Evolutionary conservation across 2,329 filamentous ascomycete genomes (phyloP).

Genomic region (Dothistroma septosporum): DNA sequence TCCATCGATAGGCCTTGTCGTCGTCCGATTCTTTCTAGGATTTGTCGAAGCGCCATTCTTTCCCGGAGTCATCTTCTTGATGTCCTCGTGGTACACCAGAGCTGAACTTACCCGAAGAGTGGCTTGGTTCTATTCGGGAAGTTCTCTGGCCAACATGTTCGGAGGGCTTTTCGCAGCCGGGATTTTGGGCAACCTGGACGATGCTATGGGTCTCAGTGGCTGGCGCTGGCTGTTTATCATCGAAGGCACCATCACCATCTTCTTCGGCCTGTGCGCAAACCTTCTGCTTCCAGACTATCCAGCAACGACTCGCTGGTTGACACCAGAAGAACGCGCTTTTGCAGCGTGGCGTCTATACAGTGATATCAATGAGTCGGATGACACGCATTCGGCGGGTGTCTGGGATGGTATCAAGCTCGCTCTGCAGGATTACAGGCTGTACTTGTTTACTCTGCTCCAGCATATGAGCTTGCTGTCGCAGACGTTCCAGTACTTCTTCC

Average conservation of each 20-base stretch:
- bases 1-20: slow-evolving; percentile 38
- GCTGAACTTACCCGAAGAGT: slow-evolving; percentile 36
- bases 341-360: slow-evolving; percentile 51
- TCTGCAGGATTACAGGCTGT: slow-evolving; percentile 49
- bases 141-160: slow-evolving; percentile 33
- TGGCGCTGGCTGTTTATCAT: slow-evolving; percentile 43
- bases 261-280: slow-evolving; percentile 25
- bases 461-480: slow-evolving; percentile 51
- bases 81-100: slow-evolving; percentile 51
- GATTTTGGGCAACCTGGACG: slow-evolving; percentile 37
- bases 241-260: slow-evolving; percentile 27
- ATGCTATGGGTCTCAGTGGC: slow-evolving; percentile 38
- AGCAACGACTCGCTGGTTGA: slow-evolving; percentile 51
- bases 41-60: slow-evolving; percentile 52
- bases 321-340: slow-evolving; percentile 50
- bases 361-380: slow-evolving; percentile 47
- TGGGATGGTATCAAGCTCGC: slow-evolving; percentile 48
- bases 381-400: slow-evolving; percentile 38
- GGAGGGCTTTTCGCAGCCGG: slow-evolving; percentile 40
- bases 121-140: slow-evolving; percentile 27
- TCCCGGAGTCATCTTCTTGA: slow-evolving; percentile 46
- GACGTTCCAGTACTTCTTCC: slow-evolving; percentile 64
- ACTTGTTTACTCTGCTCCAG: slow-evolving; percentile 53
- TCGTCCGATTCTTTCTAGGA: slow-evolving; percentile 48
- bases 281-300: slow-evolving; percentile 50